Evolutionary conservation across 179 eudicot genomes (phyloP).

Genomic region (Beta corolliflora): DNA sequence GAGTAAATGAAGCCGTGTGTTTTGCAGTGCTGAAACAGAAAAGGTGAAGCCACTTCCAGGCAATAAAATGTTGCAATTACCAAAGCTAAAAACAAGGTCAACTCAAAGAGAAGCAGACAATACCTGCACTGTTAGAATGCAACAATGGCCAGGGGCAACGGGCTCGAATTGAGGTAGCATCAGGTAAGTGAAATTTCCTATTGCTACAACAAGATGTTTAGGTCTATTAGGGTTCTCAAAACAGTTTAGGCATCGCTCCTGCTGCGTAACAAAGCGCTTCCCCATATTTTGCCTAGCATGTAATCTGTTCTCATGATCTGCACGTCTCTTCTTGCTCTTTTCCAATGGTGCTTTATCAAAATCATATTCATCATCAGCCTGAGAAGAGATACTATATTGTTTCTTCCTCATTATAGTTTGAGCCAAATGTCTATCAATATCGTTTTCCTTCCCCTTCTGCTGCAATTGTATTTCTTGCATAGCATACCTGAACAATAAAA

Average conservation of each 20-base stretch:
- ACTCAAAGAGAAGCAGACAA: too few species aligned
- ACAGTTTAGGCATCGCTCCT: constrained; percentile 84
- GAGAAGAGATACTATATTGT: constrained; percentile 49
- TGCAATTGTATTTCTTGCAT: constrained; percentile 48
- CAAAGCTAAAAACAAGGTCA: too few species aligned
- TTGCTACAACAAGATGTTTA: constrained; percentile 81
- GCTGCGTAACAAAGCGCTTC: constrained; percentile 74
- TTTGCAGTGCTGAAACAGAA: not conserved
- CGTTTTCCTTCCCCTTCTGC: constrained; percentile 73
- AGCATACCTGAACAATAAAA: constrained; percentile 42
- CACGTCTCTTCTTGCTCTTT: constrained; percentile 58
- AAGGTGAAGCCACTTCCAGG: not conserved
- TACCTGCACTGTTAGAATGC: too few species aligned
- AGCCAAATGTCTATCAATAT: constrained; percentile 77
- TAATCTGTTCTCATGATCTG: constrained; percentile 40
- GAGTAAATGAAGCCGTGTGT: not conserved
- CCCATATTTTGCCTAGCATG: constrained; percentile 38
- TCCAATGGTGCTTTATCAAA: constrained; percentile 72
- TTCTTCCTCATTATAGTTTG: constrained; percentile 66
- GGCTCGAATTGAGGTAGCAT: constrained; percentile 80
- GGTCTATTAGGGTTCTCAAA: constrained; percentile 91
- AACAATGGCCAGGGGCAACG: constrained; percentile 66
- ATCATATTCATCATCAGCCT: constrained; percentile 95
- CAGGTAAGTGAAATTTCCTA: constrained; percentile 84
- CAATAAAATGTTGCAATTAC: too few species aligned